Evolutionary conservation across 371 early-diverging fungal genomes (phyloP).

Genomic region (Thermomucor indicae-seudaticae): DNA sequence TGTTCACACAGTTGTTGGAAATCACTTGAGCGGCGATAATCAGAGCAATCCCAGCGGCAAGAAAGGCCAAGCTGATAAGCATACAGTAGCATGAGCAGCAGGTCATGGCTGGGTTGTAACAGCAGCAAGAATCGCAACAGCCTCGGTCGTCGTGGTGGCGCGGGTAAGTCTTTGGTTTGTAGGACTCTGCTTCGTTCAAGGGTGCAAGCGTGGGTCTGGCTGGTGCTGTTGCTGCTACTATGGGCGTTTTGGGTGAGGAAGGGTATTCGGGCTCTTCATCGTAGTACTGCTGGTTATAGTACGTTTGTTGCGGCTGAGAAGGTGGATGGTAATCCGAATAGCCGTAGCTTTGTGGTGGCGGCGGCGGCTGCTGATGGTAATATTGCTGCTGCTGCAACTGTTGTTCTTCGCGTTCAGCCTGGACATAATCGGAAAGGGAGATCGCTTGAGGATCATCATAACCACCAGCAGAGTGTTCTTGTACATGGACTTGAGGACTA

Average conservation of each 20-base stretch:
- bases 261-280: constrained; percentile 13
- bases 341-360: not conserved
- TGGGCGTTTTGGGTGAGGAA: constrained; percentile 10
- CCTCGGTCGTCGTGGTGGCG: constrained; percentile 6
- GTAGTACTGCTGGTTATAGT: constrained; percentile 6
- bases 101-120: constrained; percentile 22
- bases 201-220: constrained; percentile 10
- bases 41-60: constrained; percentile 23
- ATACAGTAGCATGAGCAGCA: constrained; percentile 25
- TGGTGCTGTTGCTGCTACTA: constrained; percentile 7
- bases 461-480: not conserved
- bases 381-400: constrained; percentile 1
- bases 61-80: constrained; percentile 17
- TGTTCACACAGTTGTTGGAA: constrained; percentile 11
- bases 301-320: not conserved
- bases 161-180: constrained; percentile 11
- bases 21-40: constrained; percentile 20
- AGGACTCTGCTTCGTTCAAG: constrained; percentile 17
- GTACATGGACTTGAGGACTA: not conserved
- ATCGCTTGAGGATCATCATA: constrained; percentile 20
- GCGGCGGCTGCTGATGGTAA: too few species aligned
- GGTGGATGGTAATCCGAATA: not conserved
- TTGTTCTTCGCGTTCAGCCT: constrained; percentile 6
- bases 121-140: constrained; percentile 19
- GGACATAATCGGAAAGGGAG: constrained; percentile 9